Base-by-base conservation (phyloP, 176 grass and related monocot genomes). In the Pharus latifolius region DNA sequence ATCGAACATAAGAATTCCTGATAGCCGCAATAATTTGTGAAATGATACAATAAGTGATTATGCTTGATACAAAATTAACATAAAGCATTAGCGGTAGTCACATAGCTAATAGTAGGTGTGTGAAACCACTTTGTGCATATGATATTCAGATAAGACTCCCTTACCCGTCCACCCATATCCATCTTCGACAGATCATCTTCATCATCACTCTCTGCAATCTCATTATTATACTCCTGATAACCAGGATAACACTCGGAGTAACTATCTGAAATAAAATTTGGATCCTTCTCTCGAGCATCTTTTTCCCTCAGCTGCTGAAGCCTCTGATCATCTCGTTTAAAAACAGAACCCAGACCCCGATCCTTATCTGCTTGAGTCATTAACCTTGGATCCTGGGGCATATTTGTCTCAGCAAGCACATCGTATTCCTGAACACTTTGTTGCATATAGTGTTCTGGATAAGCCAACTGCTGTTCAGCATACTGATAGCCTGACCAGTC, bases 231-330 rank as follows among this genome's bases (percentile, higher is more conserved):
- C 56, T 83, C 87, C 82, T 98, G 95, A 62, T 91, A 98, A 52
- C 89, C 89, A 88, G 95, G 95, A 83, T 98, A 98, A 62, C 95
- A 98, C 63, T 98, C 95, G 0, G 94, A 98, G 74, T 98, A 98
- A 85, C 95, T 98, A 75, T 98, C 95, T 41, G 95, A 98, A 67
- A 98, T 87, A 67, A 98, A 98, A 83, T 83, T 98, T 38, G 95
- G 95, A 80, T 98, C 95, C 56, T 80, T 93, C 63, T 98, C 95
- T 14, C 90, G 80, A 30, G 65, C 63, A 88, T 93, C 94, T 61
- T 90, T 93, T 78, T 93, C 94, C 56, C 86, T 90, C 33, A 98
- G 66, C 65, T 98, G 84, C 62, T 90, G 91, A 25, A 93, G 78
- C 78, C 94, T 88, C 65, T 91, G 51, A 58, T 93, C 94, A 6